phyloP scores from a whole-genome alignment of 2,329 filamentous ascomycete species.

The Ascochyta lentis region DNA sequence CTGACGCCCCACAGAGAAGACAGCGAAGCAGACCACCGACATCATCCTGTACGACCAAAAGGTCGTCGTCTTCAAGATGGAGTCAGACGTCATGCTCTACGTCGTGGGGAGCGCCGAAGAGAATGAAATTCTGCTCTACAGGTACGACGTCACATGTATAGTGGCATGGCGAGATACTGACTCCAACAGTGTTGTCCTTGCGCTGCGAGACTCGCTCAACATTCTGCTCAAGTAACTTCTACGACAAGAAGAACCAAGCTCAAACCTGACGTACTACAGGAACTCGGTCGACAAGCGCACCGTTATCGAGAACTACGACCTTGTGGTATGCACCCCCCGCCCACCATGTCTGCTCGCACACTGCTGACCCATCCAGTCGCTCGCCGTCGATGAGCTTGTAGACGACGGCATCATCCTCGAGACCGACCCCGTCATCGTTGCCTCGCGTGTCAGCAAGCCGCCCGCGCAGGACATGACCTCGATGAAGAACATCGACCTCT shows the following conservation, averaged over 20 bases:
- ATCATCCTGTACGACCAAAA: constrained; percentile 98
- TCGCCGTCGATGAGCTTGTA: constrained; percentile 85
- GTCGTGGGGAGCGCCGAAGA: constrained; percentile 88
- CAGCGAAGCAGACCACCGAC: constrained; percentile 91
- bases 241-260: not conserved
- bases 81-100: constrained; percentile 96
- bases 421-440: constrained; percentile 93
- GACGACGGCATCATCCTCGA: constrained; percentile 86
- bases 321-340: constrained; percentile 62
- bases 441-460: constrained; percentile 89
- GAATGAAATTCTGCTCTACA: constrained; percentile 97
- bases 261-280: constrained; percentile 55
- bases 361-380: constrained; percentile 80
- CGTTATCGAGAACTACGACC: constrained; percentile 97
- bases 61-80: constrained; percentile 96
- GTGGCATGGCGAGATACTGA: constrained; percentile 13
- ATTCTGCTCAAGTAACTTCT: constrained; percentile 89
- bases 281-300: constrained; percentile 97
- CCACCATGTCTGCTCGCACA: not conserved
- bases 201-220: constrained; percentile 87
- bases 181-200: constrained; percentile 75
- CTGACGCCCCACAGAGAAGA: constrained; percentile 69
- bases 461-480: constrained; percentile 87
- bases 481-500: constrained; percentile 92
- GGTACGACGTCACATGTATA: constrained; percentile 27